Base-by-base conservation (phyloP, 1,284 basidiomycete genomes). In the Paramarasmius palmivorus region DNA sequence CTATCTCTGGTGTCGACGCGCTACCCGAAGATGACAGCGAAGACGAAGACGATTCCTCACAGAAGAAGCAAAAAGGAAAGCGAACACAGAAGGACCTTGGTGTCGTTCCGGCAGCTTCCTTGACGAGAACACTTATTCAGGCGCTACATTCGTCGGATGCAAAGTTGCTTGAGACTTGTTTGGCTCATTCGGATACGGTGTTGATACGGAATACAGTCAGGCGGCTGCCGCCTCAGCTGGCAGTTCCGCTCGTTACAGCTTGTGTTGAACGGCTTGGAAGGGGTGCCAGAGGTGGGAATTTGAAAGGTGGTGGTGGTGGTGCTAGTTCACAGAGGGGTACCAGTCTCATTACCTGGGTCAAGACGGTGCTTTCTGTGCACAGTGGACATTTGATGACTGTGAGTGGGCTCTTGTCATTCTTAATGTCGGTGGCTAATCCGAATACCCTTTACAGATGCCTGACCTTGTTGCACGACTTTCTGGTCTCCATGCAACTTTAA, bases 331-430 rank as follows among this genome's bases (percentile, higher is more conserved):
- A 95, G 67, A 76, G 93, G 57, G 94, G 90, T n/a, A 82, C 83
- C 25, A 86, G 86, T 19, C 78, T 98, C 25, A 82, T 98, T 49
- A 82, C 81, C 50, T 99, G 97, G 97, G 83, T 98, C 49, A 89
- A 89, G 68, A 88, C 88, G 9, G 91, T 94, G 3, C 75, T 99
- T 52, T 81, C 89, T 25, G 82, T 94, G 39, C 95, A 98, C 68
- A 91, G 94, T 54, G 90, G 90, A 1, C 91, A 98, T 72, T 81
- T 99, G 51, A 93, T 99, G 88, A 95, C 95, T 40, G 94, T 95
- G 62, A 63, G 87, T 79, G 19, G 45, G 49, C n/a, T 44, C 49
- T 49, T 40, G 15, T 53, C n/a, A 32, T 37, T 29, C 38, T 49
- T 32, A 8, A 38, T 39, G 41, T 20, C 17, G 7, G 26, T 34